phyloP scores from a whole-genome alignment of 192 early-diverging fungal genomes.

The Gonapodya sp. region DNA sequence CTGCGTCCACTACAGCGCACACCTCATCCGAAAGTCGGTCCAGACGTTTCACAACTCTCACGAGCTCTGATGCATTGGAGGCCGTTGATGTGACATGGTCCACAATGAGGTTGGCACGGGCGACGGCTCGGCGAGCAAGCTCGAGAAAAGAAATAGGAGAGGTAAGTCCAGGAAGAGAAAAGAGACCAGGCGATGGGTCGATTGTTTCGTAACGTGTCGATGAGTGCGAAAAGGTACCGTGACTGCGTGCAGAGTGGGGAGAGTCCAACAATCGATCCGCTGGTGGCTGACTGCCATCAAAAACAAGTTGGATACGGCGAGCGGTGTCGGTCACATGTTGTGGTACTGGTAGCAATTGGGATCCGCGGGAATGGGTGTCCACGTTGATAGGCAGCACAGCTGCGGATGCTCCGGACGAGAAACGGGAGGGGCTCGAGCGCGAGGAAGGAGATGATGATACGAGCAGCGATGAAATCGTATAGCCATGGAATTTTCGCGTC shows the following conservation, averaged over 20 bases:
- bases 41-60: slow-evolving; percentile 72
- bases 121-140: neutral
- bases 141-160: neutral
- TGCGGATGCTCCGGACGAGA: neutral
- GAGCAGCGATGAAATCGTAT: neutral
- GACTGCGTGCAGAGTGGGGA: neutral
- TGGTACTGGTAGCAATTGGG: neutral
- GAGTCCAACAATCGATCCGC: neutral
- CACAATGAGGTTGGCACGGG: neutral
- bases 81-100: neutral
- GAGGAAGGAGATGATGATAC: neutral
- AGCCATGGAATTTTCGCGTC: neutral
- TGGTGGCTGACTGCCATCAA: neutral
- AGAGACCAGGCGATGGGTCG: neutral
- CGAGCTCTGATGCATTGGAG: slow-evolving; percentile 34
- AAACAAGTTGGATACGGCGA: neutral
- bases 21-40: slow-evolving; percentile 81
- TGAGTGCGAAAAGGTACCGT: neutral
- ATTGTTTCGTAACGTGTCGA: neutral
- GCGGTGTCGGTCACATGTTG: neutral
- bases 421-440: neutral
- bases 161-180: neutral
- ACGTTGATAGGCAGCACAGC: neutral
- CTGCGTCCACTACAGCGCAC: slow-evolving; percentile 83
- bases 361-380: neutral